phyloP scores from a whole-genome alignment of 148 eudicot species.

The Rhododendron ovatum region DNA sequence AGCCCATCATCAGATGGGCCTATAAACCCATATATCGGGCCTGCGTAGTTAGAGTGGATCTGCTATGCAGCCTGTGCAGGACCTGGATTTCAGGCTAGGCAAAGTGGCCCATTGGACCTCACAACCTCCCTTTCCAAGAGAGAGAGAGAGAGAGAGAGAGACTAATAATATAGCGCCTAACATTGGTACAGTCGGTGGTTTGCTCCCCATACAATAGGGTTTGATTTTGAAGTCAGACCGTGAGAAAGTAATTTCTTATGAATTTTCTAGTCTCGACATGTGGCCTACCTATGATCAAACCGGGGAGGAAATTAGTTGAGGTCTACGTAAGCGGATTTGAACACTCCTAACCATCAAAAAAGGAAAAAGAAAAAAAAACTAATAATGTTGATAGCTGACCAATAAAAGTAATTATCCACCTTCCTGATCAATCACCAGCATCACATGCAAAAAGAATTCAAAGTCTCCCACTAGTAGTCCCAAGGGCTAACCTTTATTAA shows the following conservation, averaged over 20 bases:
- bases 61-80: no score
- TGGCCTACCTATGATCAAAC: no score
- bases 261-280: no score
- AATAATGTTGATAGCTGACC: background rate
- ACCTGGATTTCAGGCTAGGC: background rate
- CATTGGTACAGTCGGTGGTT: no score
- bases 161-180: background rate
- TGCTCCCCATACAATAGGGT: background rate
- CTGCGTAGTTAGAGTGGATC: background rate
- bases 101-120: background rate
- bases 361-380: no score
- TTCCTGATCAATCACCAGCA: background rate
- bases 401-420: background rate
- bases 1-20: background rate
- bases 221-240: background rate
- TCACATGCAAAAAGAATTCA: background rate
- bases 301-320: no score
- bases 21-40: background rate
- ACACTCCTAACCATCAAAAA: background rate
- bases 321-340: rapidly evolving
- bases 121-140: background rate
- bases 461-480: background rate
- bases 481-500: background rate
- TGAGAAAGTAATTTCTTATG: no score
- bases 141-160: background rate